Base-by-base conservation (phyloP, 768 basidiomycete species). In the Cystobasidium onofrii region DNA sequence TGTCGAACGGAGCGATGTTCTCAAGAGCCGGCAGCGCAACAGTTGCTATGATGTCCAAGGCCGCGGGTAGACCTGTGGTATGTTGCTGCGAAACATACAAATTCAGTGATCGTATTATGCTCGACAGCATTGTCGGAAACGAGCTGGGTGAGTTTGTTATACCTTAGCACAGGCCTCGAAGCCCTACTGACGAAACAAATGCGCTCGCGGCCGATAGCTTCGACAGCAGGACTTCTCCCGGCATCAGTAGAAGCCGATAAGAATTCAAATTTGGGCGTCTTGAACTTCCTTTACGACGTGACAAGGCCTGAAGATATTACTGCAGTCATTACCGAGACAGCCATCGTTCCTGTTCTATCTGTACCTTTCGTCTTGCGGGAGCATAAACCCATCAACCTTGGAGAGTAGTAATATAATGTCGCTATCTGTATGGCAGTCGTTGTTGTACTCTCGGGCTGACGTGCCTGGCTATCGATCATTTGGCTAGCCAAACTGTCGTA, bases 71-170 rank as follows among this genome's bases (percentile, higher is more conserved):
- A 0, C 95, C 96, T 3, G 93, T 98, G 7, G 87, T 99, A 41
- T 92, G 96, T 29, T 97, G 93, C 76, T 96, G 94, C 78, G 96
- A 98, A 82, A 99, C 96, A 2, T 98, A 98, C 83, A 99, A 99
- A 81, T 98, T 94, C 78, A 90, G 90, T 20, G 95, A 98, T 77
- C 87, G 87, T 39, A 89, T 98, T 33, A 88, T 90, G 81, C 84
- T 98, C 69, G 96, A 99, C 81, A 90, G 90, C 23, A 93, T 99
- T 77, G 92, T 90, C 54, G 92, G 91, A 81, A 99, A 99, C 78
- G 96, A 99, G 82, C 84, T 97, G 46, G 96, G 95, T 91, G 76
- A 80, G 86, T 61, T 36, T 74, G 65, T 39, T 7, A 12, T 20
- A 20, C n/a, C 15, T 43, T 7, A 43, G 17, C 41, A 52, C 34